Percentiles rank a stretch among this genome's conserved stretches.
Conservation (phyloP, 768 basidiomycete species). For the Hirschioporus abietinus region DNA sequence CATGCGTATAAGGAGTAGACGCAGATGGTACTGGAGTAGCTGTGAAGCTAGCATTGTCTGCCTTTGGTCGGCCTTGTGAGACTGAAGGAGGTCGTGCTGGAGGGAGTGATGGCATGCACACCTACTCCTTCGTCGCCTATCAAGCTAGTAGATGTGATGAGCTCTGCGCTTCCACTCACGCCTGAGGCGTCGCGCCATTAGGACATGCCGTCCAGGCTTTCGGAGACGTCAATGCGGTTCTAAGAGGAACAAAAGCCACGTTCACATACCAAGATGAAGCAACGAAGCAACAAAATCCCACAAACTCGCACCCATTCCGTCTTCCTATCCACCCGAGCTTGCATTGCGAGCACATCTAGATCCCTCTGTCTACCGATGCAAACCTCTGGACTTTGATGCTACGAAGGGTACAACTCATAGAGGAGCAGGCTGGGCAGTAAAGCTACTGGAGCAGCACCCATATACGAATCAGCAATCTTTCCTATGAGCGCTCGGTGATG, state of each 20-base stretch:
- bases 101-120: too few species aligned
- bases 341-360: slow-evolving; percentile 50
- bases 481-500: slow-evolving; percentile 73
- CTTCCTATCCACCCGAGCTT: slow-evolving; percentile 53
- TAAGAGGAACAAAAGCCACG: slow-evolving; percentile 66
- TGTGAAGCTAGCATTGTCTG: too few species aligned
- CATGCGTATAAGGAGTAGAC: too few species aligned
- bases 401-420: slow-evolving; percentile 21
- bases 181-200: slow-evolving; percentile 78
- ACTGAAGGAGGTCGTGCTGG: too few species aligned
- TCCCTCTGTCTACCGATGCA: slow-evolving; percentile 84
- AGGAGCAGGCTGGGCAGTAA: slow-evolving; percentile 50
- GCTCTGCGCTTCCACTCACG: slow-evolving; percentile 69
- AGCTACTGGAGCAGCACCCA: slow-evolving; percentile 82
- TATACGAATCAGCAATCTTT: slow-evolving; percentile 91
- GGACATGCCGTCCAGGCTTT: slow-evolving; percentile 92
- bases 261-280: slow-evolving; percentile 88
- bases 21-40: too few species aligned
- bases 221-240: slow-evolving; percentile 54
- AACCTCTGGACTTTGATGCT: slow-evolving; percentile 37
- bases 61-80: too few species aligned
- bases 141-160: slow-evolving; percentile 4
- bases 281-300: slow-evolving; percentile 90
- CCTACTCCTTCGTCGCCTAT: too few species aligned
- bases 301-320: slow-evolving; percentile 69